Evolutionary conservation across 768 basidiomycete genomes (phyloP), one percentile per base, ranked within the genome.

Genomic region (Boletus speciosus): DNA sequence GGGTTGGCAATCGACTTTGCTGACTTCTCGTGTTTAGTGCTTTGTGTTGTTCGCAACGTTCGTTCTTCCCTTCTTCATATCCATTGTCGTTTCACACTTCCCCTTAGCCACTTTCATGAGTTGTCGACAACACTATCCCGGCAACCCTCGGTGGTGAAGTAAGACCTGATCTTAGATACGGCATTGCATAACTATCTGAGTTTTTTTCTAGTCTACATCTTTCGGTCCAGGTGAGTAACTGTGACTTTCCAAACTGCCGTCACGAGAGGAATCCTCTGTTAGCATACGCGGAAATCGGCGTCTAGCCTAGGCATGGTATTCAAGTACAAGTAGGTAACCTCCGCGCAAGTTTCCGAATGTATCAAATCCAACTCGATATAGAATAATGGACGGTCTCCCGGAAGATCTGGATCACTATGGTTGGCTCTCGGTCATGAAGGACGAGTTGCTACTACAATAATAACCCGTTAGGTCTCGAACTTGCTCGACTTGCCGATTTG

Each of bases 41-140:
- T 91, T 90, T 60, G 88, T 89, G 2, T 89, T 98, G 70, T 98
- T 99, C 66, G 86, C 91, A 7, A 98, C 96, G 81, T 96, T 61
- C 58, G 78, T 61, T 6, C 9, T 16, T 15, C 19, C 27, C 34
- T 61, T 49, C 21, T 40, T 43, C 4, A 31, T 12, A 9, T 6
- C 23, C 23, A 6, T 15, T 42, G 31, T 37, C 27, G 14, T 42
- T 58, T 63, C 27, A 65, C 39, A 16, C 29, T 5, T 45, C 9
- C 9, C 12, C 23, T 2, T 51, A 90, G 88, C 3, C 89, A 96
- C 67, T 95, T 93, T 64, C 74, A 77, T 46, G 93, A 97, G 62
- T 77, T 98, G 5, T 78, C 84, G 2, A 81, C 76, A 21, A 90
- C 91, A 1, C 79, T 98, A 6, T 84, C 85, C 2, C 76, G 81